phyloP scores from a whole-genome alignment of 345 rosid species.

The Pistacia atlantica region DNA sequence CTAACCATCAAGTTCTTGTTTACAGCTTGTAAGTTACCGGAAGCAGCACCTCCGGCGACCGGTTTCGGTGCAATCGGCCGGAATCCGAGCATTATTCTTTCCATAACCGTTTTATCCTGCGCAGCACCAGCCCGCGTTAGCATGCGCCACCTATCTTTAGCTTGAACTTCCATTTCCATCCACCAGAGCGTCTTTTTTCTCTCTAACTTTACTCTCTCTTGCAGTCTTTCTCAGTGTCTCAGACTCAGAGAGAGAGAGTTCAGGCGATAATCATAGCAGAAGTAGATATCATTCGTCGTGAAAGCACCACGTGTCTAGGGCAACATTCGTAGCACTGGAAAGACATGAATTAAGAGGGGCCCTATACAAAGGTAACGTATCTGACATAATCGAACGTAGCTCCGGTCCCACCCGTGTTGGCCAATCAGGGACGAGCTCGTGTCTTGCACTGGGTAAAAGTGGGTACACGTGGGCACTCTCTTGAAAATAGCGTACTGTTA shows the following conservation, averaged over 20 bases:
- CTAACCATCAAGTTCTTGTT: conserved; percentile 27
- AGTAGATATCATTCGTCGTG: conserved; percentile 24
- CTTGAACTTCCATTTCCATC: conserved; percentile 28
- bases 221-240: conserved; percentile 21
- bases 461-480: conserved; percentile 30
- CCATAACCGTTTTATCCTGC: conserved; percentile 48
- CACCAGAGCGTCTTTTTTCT: not conserved
- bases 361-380: conserved; percentile 6
- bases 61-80: conserved; percentile 95
- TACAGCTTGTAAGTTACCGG: conserved; percentile 19
- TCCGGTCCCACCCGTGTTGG: not conserved
- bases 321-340: conserved; percentile 15
- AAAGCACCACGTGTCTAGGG: conserved; percentile 55
- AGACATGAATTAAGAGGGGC: conserved; percentile 31
- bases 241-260: not conserved
- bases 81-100: conserved; percentile 69
- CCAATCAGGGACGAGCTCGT: conserved; percentile 11
- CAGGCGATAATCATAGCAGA: conserved; percentile 18
- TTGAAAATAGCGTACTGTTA: not conserved
- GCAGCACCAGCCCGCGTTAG: conserved; percentile 27
- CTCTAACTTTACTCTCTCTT: conserved; percentile 11
- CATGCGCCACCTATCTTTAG: conserved; percentile 22
- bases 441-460: conserved; percentile 14
- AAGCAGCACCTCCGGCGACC: conserved; percentile 25
- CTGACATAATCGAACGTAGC: not conserved